phyloP scores from a whole-genome alignment of 176 grass and related monocot species.

The Carex scoparia region DNA sequence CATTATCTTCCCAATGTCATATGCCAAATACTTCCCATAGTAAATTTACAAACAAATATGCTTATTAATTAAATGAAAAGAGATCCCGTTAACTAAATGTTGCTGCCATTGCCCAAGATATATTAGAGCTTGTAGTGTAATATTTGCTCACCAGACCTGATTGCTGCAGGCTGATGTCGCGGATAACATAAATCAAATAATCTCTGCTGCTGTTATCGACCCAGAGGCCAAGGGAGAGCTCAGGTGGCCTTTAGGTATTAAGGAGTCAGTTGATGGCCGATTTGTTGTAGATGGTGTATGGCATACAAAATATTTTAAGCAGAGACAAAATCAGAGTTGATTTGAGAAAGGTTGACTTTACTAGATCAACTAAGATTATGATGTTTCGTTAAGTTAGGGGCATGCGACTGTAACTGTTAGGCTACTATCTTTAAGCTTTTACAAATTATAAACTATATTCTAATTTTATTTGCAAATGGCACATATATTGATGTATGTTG shows the following conservation, averaged over 20 bases:
- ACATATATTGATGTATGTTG: neutral
- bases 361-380: slow-evolving; percentile 30
- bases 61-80: too few relatives aligned
- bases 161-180: slow-evolving; percentile 38
- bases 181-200: slow-evolving; percentile 38
- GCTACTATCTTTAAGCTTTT: too few relatives aligned
- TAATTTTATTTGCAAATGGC: neutral
- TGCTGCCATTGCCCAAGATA: too few relatives aligned
- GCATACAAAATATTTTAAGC: slow-evolving; percentile 39
- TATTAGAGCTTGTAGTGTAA: too few relatives aligned
- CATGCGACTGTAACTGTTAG: too few relatives aligned
- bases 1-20: neutral
- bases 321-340: slow-evolving; percentile 40
- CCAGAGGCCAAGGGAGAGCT: slow-evolving; percentile 55
- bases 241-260: slow-evolving; percentile 49
- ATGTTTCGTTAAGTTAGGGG: too few relatives aligned
- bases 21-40: neutral
- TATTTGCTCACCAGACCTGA: too few relatives aligned
- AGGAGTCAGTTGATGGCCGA: slow-evolving; percentile 39
- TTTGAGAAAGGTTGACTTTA: slow-evolving; percentile 41
- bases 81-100: too few relatives aligned
- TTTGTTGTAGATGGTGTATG: slow-evolving; percentile 47
- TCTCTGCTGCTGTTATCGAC: slow-evolving; percentile 53
- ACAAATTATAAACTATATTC: too few relatives aligned
- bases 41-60: too few relatives aligned